Base-by-base conservation (phyloP, 495 filamentous ascomycete species). In the Massariosphaeria phaeospora region DNA sequence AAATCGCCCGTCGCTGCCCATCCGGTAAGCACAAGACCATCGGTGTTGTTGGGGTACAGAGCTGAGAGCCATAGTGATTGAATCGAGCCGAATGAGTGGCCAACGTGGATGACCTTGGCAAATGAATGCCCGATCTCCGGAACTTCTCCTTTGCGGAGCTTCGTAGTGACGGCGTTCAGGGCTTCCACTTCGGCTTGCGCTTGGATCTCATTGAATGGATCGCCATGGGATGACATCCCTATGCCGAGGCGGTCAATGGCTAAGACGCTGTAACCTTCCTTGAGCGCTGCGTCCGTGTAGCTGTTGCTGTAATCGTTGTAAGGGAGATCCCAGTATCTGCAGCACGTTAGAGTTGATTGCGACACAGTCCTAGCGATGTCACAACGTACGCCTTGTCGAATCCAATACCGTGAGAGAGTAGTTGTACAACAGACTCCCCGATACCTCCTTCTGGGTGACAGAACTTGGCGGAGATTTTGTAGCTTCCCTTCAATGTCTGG, bases 351-450 rank as follows among this genome's bases (percentile, higher is more conserved):
- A 21, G 15, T 21, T 23, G 24, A 21, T 3, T 17, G 3, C 15
- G 15, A 21, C 4, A 6, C 4, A 17, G 15, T 3, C 15, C 12
- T 25, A 20, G 20, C 7, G 23, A 44, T 18, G 21, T 18, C 17
- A 13, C 3, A 20, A 35, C 53, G 48, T 62, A 77, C 71, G 64
- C 66, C 29, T 75, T 78, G 54, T 82, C 78, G 55, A 81, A 82
- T 12, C 77, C 79, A 61, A 83, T 72, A 29, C 82, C 82, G 62
- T 85, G 82, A 0, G 80, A 81, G 4, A 84, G 64, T 34, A 85
- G 53, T 61, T 84, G 81, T 7, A 84, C 62, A 1, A 62, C 67
- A 5, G 46, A 31, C 2, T 40, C 46, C 6, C 67, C 62, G 40
- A 62, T 66, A 3, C 63, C 68, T 10, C 50, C 66, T 40, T 66